Evolutionary conservation across 2,329 filamentous ascomycete genomes (phyloP), one percentile per base, ranked within the genome.

Genomic region (Gyromitra esculenta): DNA sequence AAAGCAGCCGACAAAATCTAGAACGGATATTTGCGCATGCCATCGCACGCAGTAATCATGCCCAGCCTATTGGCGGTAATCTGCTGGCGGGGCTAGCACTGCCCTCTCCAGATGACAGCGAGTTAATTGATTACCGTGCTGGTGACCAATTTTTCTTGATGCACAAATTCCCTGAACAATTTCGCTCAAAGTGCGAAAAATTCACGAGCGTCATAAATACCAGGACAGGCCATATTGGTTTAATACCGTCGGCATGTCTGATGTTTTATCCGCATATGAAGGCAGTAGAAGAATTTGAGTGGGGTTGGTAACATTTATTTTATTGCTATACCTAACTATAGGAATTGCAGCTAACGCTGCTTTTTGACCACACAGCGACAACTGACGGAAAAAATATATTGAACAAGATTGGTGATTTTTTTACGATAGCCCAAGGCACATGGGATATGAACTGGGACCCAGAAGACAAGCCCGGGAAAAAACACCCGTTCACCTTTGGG

Each of bases 221-320:
- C 9, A 31, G 18, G 5, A 67, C 35, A 11, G 64, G 64, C n/a
- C 5, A 43, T 5, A 11, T 41, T 7, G 18, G 18, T 8, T 54
- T 56, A 21, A 50, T 67, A 35, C 64, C 48, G 31, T 15, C 50
- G 11, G 18, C 31, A 25, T 6, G 4, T 54, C 56, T 67, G 8
- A 21, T 54, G 11, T 67, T 67, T 67, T 67, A 67, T 43, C 48
- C 18, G 11, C 64, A 67, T 31, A 35, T 18, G 6, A 56, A 67
- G 25, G 64, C 56, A 18, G 48, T 56, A 5, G 50, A 67, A 15
- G 64, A 67, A 11, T 67, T 67, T 54, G 64, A 67, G 35, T 67
- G 64, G 60, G 37, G 60, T 67, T 11, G 56, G 64, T 67, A 43
- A 18, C 7, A 45, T 54, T 39, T 25, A 31, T 63, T 31, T 18